Percentiles rank a stretch among this genome's conserved stretches.
Conservation (phyloP, 2,329 filamentous ascomycete genomes). For the Fusarium chaquense region DNA sequence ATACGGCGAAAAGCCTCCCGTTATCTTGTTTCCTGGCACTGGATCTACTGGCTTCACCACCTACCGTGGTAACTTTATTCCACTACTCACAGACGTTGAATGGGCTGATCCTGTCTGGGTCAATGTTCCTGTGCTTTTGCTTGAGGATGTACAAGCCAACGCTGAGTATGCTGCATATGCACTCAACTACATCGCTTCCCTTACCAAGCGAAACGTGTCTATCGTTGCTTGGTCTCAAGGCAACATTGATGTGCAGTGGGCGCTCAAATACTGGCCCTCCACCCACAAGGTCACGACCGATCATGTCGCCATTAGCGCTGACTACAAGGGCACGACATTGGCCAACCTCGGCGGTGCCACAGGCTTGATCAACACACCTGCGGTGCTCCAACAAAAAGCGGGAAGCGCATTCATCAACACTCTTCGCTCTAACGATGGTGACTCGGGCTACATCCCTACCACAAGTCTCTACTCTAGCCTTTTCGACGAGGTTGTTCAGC, state of each 20-base stretch:
- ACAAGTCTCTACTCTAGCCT: slow-evolving; percentile 24
- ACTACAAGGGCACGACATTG: slow-evolving; percentile 14
- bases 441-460: slow-evolving; percentile 10
- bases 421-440: slow-evolving; percentile 3
- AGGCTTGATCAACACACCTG: neutral
- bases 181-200: slow-evolving; percentile 7
- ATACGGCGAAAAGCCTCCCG: slow-evolving; percentile 3
- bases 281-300: slow-evolving; percentile 8
- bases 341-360: neutral
- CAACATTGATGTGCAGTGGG: slow-evolving; percentile 17
- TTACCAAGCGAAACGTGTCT: neutral
- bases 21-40: slow-evolving; percentile 13
- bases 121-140: neutral
- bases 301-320: slow-evolving; percentile 14
- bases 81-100: slow-evolving; percentile 4
- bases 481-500: slow-evolving; percentile 13
- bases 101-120: slow-evolving; percentile 26
- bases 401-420: slow-evolving; percentile 9
- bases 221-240: slow-evolving; percentile 20
- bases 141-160: slow-evolving; percentile 8
- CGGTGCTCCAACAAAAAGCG: slow-evolving; percentile 15
- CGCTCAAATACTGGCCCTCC: slow-evolving; percentile 27
- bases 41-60: slow-evolving; percentile 8
- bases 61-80: slow-evolving; percentile 8
- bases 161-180: slow-evolving; percentile 15